A percentile compares a stretch with the other conserved stretches of the same genome.
Evolutionary conservation across 2,329 filamentous ascomycete species (phyloP).

Genomic region (Aspergillus calidoustus): DNA sequence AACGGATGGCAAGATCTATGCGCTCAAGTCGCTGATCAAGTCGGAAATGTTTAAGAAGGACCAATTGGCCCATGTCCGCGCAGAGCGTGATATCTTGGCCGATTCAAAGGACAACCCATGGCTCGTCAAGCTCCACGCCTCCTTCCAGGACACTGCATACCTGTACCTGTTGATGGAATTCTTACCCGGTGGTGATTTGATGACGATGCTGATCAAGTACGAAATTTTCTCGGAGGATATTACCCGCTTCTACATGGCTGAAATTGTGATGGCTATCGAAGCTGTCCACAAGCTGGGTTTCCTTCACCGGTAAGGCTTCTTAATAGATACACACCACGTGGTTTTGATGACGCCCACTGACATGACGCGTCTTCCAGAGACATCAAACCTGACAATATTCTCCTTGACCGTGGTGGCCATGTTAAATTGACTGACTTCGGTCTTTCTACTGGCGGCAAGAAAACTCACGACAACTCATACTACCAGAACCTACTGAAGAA

Average conservation of each 20-base stretch:
- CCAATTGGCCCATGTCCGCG: slow-evolving; percentile 94
- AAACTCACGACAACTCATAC: slow-evolving; percentile 96
- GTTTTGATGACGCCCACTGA: slow-evolving; percentile 1
- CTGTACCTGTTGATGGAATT: slow-evolving; percentile 99
- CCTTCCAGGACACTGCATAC: slow-evolving; percentile 95
- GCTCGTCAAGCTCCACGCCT: slow-evolving; percentile 98
- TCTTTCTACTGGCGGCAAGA: slow-evolving; percentile 96
- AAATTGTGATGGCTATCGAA: slow-evolving; percentile 97
- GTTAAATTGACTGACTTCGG: slow-evolving; percentile 99
- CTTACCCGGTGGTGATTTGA: slow-evolving; percentile 93
- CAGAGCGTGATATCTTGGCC: slow-evolving; percentile 95
- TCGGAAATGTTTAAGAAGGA: slow-evolving; percentile 99
- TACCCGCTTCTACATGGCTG: slow-evolving; percentile 98
- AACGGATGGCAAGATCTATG: slow-evolving; percentile 95
- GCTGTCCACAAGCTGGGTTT: slow-evolving; percentile 97
- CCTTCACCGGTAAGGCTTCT: slow-evolving; percentile 82
- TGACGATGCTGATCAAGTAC: slow-evolving; percentile 99
- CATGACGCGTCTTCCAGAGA: slow-evolving; percentile 62
- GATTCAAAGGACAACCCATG: slow-evolving; percentile 97
- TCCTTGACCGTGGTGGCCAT: slow-evolving; percentile 91
- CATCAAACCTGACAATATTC: slow-evolving; percentile 98
- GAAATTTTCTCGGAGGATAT: slow-evolving; percentile 99
- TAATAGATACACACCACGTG: not conserved
- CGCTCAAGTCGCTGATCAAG: slow-evolving; percentile 97
- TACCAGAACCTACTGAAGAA: slow-evolving; percentile 95